Percentiles rank a stretch among this genome's conserved stretches.
Conservation (phyloP, 2,329 filamentous ascomycete genomes). For the Zopfia rhizophila region DNA sequence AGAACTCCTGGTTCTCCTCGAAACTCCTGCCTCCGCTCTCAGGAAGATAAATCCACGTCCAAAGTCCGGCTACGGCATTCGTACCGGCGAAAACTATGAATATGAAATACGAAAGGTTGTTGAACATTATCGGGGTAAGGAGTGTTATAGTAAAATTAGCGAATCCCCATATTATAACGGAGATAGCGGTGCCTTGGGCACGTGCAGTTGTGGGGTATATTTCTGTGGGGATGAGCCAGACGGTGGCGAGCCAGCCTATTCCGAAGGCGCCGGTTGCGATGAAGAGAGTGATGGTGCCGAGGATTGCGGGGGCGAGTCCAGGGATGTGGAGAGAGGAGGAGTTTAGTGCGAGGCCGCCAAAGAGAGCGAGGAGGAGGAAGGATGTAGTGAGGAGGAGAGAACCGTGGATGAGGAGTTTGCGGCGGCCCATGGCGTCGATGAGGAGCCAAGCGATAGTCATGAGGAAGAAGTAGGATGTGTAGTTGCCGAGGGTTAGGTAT, state of each 20-base stretch:
- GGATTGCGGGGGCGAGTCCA: constrained; percentile 57
- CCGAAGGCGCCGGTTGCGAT: constrained; percentile 70
- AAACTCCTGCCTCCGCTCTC: constrained; percentile 69
- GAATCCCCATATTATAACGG: constrained; percentile 66
- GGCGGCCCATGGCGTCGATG: constrained; percentile 66
- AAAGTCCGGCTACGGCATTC: constrained; percentile 65
- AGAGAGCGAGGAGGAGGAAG: constrained; percentile 64
- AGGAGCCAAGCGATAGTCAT: constrained; percentile 71
- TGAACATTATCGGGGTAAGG: constrained; percentile 68
- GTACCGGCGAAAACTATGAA: constrained; percentile 67
- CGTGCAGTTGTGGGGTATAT: constrained; percentile 66
- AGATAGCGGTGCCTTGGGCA: constrained; percentile 65
- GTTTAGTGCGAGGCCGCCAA: constrained; percentile 61
- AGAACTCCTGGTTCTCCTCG: constrained; percentile 70
- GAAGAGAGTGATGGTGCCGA: constrained; percentile 64
- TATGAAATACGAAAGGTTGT: constrained; percentile 68
- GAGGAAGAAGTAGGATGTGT: constrained; percentile 68
- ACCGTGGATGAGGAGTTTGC: constrained; percentile 65
- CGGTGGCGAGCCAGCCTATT: constrained; percentile 68
- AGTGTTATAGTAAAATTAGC: constrained; percentile 69
- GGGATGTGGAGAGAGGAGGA: constrained; percentile 51
- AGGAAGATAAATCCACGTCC: constrained; percentile 64
- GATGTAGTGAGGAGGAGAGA: constrained; percentile 59
- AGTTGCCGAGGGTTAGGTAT: constrained; percentile 69
- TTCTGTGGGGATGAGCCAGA: constrained; percentile 70